phyloP scores from a whole-genome alignment of 495 filamentous ascomycete species.

The Pseudomonodictys pantanalensis region DNA sequence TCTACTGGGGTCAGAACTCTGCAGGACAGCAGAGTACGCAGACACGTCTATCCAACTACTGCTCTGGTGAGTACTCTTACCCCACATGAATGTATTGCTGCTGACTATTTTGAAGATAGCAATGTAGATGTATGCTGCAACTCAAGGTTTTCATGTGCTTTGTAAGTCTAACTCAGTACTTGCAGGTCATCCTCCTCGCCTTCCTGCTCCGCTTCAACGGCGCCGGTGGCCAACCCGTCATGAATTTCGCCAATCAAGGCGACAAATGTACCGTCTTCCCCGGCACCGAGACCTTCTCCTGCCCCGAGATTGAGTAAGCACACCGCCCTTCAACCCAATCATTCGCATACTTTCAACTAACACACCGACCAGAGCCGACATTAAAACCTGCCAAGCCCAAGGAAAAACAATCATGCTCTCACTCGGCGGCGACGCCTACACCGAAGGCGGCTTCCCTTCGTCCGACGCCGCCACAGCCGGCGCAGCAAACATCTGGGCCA shows the following conservation, averaged over 20 bases:
- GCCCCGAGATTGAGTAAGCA: conserved; percentile 60
- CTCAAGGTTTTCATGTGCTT: neutral
- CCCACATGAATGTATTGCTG: neutral
- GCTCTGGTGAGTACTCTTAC: conserved; percentile 49
- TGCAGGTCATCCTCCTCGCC: conserved; percentile 50
- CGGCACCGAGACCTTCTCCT: conserved; percentile 56
- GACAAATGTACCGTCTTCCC: conserved; percentile 57
- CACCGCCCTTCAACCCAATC: neutral
- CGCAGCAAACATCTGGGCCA: conserved; percentile 32
- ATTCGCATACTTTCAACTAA: neutral
- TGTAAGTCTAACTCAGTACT: neutral
- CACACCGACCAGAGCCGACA: conserved; percentile 33
- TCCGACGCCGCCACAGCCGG: conserved; percentile 14
- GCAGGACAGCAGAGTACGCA: conserved; percentile 46
- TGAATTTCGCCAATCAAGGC: conserved; percentile 62
- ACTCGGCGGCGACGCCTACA: conserved; percentile 35
- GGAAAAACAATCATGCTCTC: conserved; percentile 36
- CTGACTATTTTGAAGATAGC: conserved; percentile 25
- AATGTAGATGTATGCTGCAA: conserved; percentile 34
- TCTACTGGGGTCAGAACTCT: conserved; percentile 61
- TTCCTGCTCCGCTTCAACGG: conserved; percentile 59
- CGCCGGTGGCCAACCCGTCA: conserved; percentile 41
- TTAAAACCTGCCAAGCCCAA: conserved; percentile 34
- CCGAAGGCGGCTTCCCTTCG: conserved; percentile 33
- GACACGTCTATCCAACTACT: conserved; percentile 52